Conservation (phyloP, 1,284 basidiomycete genomes). For the Inonotus hispidus region DNA sequence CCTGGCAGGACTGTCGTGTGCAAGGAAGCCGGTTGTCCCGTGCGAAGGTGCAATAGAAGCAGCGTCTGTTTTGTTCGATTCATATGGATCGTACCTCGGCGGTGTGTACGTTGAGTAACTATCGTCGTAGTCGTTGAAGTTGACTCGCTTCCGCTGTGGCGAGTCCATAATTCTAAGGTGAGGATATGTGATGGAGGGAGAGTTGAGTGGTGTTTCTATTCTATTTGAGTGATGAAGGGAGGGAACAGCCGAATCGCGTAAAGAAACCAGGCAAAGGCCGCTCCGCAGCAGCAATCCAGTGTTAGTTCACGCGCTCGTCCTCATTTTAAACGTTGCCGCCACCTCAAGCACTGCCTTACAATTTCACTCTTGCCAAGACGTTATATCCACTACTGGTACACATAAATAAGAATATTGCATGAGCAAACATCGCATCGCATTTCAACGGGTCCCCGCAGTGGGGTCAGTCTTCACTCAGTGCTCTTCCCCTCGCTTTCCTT, state of each 20-base stretch:
- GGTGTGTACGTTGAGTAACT: constrained; percentile 10
- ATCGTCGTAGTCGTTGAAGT: constrained; percentile 9
- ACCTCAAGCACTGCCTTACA: not conserved
- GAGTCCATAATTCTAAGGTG: not conserved
- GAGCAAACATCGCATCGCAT: not conserved
- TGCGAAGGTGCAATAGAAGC: constrained; percentile 9
- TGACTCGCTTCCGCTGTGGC: constrained; percentile 12
- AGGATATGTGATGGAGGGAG: not conserved
- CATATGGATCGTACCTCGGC: constrained; percentile 19
- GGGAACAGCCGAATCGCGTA: not conserved
- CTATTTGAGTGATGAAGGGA: not conserved
- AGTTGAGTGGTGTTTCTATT: not conserved
- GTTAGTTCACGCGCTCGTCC: not conserved
- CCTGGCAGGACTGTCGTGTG: constrained; percentile 6
- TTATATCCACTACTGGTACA: not conserved
- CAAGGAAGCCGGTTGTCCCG: constrained; percentile 16
- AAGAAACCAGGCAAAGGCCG: not conserved
- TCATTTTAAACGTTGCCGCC: not conserved
- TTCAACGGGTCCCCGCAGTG: not conserved
- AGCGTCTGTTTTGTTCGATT: constrained; percentile 6
- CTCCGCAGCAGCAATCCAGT: not conserved
- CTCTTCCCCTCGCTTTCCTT: constrained; percentile 34
- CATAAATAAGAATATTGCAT: not conserved
- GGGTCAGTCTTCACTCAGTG: constrained; percentile 23
- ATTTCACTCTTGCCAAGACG: not conserved